Base-by-base conservation (phyloP, 768 basidiomycete species). In the Tulasnella sp. region DNA sequence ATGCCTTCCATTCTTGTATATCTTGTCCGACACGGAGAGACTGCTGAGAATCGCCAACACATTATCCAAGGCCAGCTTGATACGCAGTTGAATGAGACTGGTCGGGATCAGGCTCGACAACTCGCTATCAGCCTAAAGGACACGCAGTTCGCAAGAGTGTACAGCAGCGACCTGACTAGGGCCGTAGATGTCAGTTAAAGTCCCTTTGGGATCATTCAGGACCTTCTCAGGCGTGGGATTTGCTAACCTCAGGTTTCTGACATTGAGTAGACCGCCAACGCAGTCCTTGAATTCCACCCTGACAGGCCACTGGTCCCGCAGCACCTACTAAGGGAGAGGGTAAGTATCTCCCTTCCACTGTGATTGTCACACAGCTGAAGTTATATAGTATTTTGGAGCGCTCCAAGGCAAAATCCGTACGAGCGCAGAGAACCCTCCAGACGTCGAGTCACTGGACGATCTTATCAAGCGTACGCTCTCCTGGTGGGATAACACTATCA, bases 151-250 rank as follows among this genome's bases (percentile, higher is more conserved):
- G 61, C 59, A 26, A 61, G 67, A 15, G 69, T 65, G 0, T 68
- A 65, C 61, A 63, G 65, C 3, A 70, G 69, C 10, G 67, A 67
- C 48, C 53, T 69, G 5, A 60, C 60, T 11, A 60, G 71, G 42
- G 71, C 71, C 3, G 58, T 43, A 30, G 70, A 71, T 63, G 72
- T 72, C 64, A 62, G 69, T 23, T 3, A 17, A 42, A 41, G n/a
- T n/a, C n/a, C n/a, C n/a, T n/a, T n/a, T n/a, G n/a, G n/a, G n/a
- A n/a, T n/a, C n/a, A n/a, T n/a, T 23, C 34, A 56, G 24, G 10
- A 3, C 42, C n/a, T 23, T 29, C 3, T 8, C 3, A 56, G 45
- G 9, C 19, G 56, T 50, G 3, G 27, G 27, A n/a, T n/a, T 23
- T 8, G 10, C 51, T 32, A 21, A 17, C 21, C 30, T 11, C 4